phyloP scores from a whole-genome alignment of 140 eudicot genomes.

The Oenanthe javanica region DNA sequence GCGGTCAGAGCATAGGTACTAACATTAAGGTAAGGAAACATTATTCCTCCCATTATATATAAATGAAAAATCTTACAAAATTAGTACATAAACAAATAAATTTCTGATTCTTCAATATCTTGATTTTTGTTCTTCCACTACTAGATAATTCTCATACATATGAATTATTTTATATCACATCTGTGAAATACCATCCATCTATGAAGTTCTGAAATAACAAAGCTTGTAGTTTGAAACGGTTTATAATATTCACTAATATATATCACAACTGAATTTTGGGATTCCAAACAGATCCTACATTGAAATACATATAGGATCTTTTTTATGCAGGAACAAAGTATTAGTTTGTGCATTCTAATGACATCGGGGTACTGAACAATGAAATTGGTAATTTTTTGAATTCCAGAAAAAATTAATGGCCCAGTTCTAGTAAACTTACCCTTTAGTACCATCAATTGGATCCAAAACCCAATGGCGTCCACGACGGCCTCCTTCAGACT shows the following conservation, averaged over 20 bases:
- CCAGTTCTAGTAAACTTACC: constrained; percentile 37
- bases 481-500: constrained; percentile 85
- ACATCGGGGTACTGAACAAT: background rate
- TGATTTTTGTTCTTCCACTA: background rate
- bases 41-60: background rate
- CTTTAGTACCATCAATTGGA: constrained; percentile 99
- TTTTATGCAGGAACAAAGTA: background rate
- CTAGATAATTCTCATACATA: background rate
- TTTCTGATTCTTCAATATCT: background rate
- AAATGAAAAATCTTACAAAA: background rate
- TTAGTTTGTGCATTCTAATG: background rate
- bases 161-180: background rate
- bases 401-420: background rate
- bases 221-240: background rate
- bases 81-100: background rate
- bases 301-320: background rate
- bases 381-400: background rate
- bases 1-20: background rate
- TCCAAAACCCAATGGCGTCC: constrained; percentile 99
- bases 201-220: background rate
- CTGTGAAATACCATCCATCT: background rate
- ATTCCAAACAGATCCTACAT: background rate
- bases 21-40: background rate
- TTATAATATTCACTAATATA: background rate
- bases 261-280: background rate